Evolutionary conservation across 1,139 yeast genomes (phyloP).

Genomic region (Yamadazyma atlantica): DNA sequence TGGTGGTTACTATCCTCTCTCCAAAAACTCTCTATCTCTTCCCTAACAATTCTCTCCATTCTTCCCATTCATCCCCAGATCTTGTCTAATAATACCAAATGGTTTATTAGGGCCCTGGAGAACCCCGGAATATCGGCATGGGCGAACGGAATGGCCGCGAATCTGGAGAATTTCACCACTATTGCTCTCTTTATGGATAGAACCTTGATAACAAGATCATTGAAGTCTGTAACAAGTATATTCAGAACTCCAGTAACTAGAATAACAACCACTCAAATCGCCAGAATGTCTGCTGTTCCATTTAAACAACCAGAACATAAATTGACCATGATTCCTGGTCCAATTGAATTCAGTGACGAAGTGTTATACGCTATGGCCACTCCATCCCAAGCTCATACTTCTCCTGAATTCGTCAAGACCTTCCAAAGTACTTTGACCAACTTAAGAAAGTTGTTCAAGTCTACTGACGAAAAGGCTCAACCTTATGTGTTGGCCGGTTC

Average conservation of each 20-base stretch:
- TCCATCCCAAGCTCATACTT: constrained; percentile 86
- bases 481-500: constrained; percentile 85
- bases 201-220: background rate
- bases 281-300: constrained; percentile 31
- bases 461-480: constrained; percentile 64
- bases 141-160: background rate
- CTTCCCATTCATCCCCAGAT: too few species aligned
- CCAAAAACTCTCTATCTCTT: too few species aligned
- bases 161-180: too few species aligned
- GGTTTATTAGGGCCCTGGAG: too few species aligned
- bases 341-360: constrained; percentile 81
- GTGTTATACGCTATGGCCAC: constrained; percentile 83
- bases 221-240: background rate
- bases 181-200: too few species aligned
- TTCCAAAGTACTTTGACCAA: constrained; percentile 69
- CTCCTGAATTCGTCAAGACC: constrained; percentile 78
- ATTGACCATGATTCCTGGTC: constrained; percentile 86
- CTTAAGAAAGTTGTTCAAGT: constrained; percentile 73
- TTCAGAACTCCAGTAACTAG: background rate
- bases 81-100: too few species aligned
- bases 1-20: too few species aligned
- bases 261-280: background rate
- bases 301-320: constrained; percentile 49
- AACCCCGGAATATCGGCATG: background rate
- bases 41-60: background rate